Evolutionary conservation across 2,329 filamentous ascomycete species (phyloP).

Genomic region (Pseudogymnoascus sp.): DNA sequence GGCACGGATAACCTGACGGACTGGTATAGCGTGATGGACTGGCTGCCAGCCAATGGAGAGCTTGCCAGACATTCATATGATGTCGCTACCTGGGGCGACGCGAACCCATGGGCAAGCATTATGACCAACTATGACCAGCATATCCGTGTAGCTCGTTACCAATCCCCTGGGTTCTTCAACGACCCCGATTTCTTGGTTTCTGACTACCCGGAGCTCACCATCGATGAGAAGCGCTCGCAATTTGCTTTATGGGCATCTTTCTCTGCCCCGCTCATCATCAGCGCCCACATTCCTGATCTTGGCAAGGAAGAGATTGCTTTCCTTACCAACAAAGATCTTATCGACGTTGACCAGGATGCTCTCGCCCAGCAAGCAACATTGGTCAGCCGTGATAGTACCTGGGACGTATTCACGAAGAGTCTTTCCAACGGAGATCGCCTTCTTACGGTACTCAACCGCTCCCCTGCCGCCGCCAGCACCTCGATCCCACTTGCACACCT

Average conservation of each 20-base stretch:
- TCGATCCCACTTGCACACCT: conserved; percentile 25
- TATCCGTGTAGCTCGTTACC: conserved; percentile 24
- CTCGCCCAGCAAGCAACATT: conserved; percentile 30
- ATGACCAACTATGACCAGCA: conserved; percentile 40
- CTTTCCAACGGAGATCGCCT: conserved; percentile 40
- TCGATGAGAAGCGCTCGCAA: conserved; percentile 12
- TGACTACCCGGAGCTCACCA: conserved; percentile 4
- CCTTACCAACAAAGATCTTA: conserved; percentile 28
- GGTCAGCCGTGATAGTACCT: conserved; percentile 33
- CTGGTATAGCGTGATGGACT: conserved; percentile 42
- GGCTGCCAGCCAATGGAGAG: conserved; percentile 31
- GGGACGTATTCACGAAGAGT: conserved; percentile 38
- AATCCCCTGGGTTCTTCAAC: conserved; percentile 30
- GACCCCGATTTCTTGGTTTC: conserved; percentile 12
- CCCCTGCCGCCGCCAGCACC: conserved; percentile 29
- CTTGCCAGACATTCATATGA: conserved; percentile 31
- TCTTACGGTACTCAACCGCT: conserved; percentile 41
- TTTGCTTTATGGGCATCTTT: conserved; percentile 23
- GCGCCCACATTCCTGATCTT: conserved; percentile 30
- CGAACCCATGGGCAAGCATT: conserved; percentile 38
- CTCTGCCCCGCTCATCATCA: conserved; percentile 25
- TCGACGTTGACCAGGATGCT: conserved; percentile 13
- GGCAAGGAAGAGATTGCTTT: conserved; percentile 30
- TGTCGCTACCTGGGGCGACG: conserved; percentile 23
- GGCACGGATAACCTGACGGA: conserved; percentile 33